Evolutionary conservation across 805 yeast species (phyloP), one percentile per base, ranked within the genome.

Genomic region (Brettanomyces sp.): DNA sequence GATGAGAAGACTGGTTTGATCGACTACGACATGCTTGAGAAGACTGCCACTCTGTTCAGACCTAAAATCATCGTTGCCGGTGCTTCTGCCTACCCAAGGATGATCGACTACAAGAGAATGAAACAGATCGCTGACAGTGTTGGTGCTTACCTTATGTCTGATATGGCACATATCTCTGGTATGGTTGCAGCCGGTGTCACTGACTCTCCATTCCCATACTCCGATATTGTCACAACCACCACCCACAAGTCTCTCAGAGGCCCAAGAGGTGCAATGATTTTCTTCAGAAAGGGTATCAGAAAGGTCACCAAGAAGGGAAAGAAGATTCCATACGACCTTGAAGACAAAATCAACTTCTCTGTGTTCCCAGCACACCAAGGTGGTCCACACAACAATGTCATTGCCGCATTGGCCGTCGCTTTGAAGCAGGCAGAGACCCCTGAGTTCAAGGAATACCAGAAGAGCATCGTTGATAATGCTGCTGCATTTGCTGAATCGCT

Each of bases 341-440:
- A 91, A 69, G 79, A 80, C 63, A 84, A 80, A 64, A 89, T 91
- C 69, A 91, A 91, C 77, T 91, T 91, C 64, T 87, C 96, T 32
- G 98, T 91, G 47, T 91, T 91, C 86, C 99, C 99, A 56, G 98
- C 95, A 53, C 98, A 91, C 68, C 99, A 91, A 74, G 99, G 99
- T 74, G 99, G 99, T 63, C 99, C 99, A 56, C 98, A 91, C 69
- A 91, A 91, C 73, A 97, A 91, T 70, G 91, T 98, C 57, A 91
- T 91, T 61, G 80, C 96, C 52, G 98, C 98, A 21, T 74, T 91
- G 57, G 95, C 98, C 32, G 91, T 89, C 47, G 98, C 98, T 36
- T 77, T 91, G 60, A 87, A 87, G 63, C 98, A 91, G 73, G 90
- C 96, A 47, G 72, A 78, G 44, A 74, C 91, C 41, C 95, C 95